phyloP scores from a whole-genome alignment of 352 stramenopile species.

The Phytophthora multivora region DNA sequence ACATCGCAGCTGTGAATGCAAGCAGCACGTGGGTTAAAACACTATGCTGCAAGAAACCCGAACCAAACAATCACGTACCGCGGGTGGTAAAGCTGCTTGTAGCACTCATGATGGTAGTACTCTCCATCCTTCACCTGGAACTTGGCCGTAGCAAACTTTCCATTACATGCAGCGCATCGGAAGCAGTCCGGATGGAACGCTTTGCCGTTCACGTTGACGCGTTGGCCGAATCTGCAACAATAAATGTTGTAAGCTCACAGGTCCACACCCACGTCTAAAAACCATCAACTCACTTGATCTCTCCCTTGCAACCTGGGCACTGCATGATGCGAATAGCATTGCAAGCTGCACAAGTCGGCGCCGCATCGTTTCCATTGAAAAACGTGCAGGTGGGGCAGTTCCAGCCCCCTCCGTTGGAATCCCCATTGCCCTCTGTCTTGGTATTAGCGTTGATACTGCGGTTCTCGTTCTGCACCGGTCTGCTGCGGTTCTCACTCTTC shows the following conservation, averaged over 20 bases:
- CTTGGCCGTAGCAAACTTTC: constrained; percentile 42
- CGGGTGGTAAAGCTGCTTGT: constrained; percentile 67
- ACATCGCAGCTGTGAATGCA: constrained; percentile 54
- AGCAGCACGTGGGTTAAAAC: constrained; percentile 5
- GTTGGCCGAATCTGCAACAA: constrained; percentile 28
- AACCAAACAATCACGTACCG: constrained; percentile 28
- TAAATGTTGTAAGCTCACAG: not conserved
- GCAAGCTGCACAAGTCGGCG: constrained; percentile 28
- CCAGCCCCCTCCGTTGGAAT: constrained; percentile 24
- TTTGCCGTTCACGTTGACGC: constrained; percentile 44
- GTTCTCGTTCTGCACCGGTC: constrained; percentile 14
- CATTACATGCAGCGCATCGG: constrained; percentile 46
- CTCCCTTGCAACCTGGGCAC: constrained; percentile 30
- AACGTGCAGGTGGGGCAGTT: constrained; percentile 44
- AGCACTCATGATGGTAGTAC: constrained; percentile 73
- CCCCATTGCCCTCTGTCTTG: constrained; percentile 3
- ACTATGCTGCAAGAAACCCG: not conserved
- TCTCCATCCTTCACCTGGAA: constrained; percentile 64
- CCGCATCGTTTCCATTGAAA: constrained; percentile 34
- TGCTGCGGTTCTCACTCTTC: constrained; percentile 3
- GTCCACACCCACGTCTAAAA: not conserved
- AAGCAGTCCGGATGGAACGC: constrained; percentile 60
- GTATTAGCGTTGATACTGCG: constrained; percentile 18
- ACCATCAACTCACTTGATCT: constrained; percentile 33
- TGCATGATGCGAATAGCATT: constrained; percentile 33